phyloP scores from a whole-genome alignment of 352 stramenopile genomes.

The Globisporangium canariense region DNA sequence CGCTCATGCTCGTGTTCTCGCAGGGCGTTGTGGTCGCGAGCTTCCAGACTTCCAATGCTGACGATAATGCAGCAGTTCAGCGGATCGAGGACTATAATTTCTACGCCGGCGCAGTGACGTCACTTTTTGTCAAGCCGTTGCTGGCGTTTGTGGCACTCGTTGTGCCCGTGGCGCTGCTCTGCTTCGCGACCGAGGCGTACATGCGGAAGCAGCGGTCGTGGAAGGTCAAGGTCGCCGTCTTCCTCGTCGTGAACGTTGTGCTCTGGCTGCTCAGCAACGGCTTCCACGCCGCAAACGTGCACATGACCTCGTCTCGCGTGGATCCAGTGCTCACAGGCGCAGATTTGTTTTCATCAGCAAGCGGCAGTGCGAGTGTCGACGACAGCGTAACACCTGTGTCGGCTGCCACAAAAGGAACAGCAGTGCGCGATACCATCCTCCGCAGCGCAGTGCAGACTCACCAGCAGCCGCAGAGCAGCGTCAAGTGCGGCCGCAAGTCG shows the following conservation, averaged over 20 bases:
- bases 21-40: constrained; percentile 35
- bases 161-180: constrained; percentile 48
- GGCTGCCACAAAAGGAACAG: constrained; percentile 12
- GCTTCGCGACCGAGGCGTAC: constrained; percentile 44
- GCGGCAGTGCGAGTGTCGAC: background rate
- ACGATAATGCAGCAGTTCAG: background rate
- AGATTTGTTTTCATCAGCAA: constrained; percentile 18
- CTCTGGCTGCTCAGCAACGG: constrained; percentile 67
- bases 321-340: constrained; percentile 25
- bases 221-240: constrained; percentile 24
- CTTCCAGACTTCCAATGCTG: constrained; percentile 14
- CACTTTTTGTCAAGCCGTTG: constrained; percentile 44
- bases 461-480: constrained; percentile 4
- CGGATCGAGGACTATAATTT: constrained; percentile 31
- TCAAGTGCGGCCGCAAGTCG: constrained; percentile 24
- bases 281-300: constrained; percentile 54
- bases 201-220: constrained; percentile 38
- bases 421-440: constrained; percentile 33
- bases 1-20: constrained; percentile 30
- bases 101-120: constrained; percentile 32
- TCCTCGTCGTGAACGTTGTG: constrained; percentile 33
- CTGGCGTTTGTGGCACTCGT: constrained; percentile 41
- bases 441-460: constrained; percentile 27
- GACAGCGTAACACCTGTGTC: background rate
- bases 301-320: constrained; percentile 23